Base-by-base conservation (phyloP, 371 early-diverging fungal species). In the Furculomyces boomerangus region DNA sequence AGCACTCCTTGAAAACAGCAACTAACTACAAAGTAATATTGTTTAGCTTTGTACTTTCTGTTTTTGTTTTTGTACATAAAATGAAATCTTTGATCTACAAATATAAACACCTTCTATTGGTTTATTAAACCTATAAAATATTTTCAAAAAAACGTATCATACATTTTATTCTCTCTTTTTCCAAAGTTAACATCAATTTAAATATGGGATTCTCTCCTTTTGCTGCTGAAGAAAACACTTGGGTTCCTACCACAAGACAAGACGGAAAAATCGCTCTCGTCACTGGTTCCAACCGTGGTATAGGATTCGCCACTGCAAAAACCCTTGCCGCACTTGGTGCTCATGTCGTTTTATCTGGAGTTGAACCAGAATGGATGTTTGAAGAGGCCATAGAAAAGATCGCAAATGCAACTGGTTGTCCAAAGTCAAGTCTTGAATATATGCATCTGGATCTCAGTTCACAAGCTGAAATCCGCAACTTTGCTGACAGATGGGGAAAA, bases 201-300 rank as follows among this genome's bases (percentile, higher is more conserved):
- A 35, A 49, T 26, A 67, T 67, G 67, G 67, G 67, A 28, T 67
- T 67, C 47, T 47, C 67, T 13, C 67, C 68, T 26, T 53, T 41
- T 28, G 28, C 8, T 30, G 50, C 54, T 35, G 54, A 55, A 45
- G 26, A 29, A 31, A 56, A 61, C 28, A 60, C 60, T 41, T 67
- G 67, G 67, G 60, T 60, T 41, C 67, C 67, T 3, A 57, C 29
- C 14, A 28, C 49, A 27, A 50, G 65, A 24, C 68, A 67, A 51
- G 64, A 68, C 41, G 75, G 68, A 1, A 56, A 74, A 55, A 62
- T 62, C n/a, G 61, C 60, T 41, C 55, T 75, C 8, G 73, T 75
- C 10, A 75, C 75, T 0, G 75, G 75, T 18, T 61, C 75, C 50
- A 75, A 71, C 64, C 59, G 63, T 35, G 75, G 75, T 30, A 78